Evolutionary conservation across 2,329 filamentous ascomycete genomes (phyloP), one percentile per base, ranked within the genome.

Genomic region (Pseudopyrenochaeta lycopersici): DNA sequence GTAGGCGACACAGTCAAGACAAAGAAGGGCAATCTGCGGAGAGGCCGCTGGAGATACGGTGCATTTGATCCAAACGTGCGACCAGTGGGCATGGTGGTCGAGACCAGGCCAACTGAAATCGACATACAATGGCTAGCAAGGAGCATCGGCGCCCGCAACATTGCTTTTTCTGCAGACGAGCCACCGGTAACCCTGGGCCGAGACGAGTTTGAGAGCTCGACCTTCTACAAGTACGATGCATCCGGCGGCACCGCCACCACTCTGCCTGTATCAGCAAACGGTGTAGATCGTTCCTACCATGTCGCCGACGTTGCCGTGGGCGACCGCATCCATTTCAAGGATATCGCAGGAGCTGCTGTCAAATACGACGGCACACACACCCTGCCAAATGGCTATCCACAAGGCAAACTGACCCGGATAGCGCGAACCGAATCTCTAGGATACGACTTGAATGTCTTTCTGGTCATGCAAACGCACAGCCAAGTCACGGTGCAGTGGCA

Each of bases 401-500:
- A 79, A 42, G 78, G 78, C 17, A 76, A 72, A 33, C 69, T 84
- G 36, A 71, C 73, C 12, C 74, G 75, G 17, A 77, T 85, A 23
- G 74, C 81, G 20, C 71, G 78, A 9, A 77, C 77, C 2, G 75
- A 81, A 18, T 81, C 79, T 7, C 73, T 82, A 35, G 84, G 84
- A 1, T 85, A 83, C 64, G 85, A 88, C 59, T 69, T 87, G 58
- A 87, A 88, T 54, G 78, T 85, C 2, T 85, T 82, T 59, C 77
- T 80, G 11, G 75, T 87, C 46, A 74, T 80, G 45, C 76, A 76
- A 29, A 82, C 80, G 10, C 75, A 74, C 17, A 83, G 83, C 2
- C 71, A 74, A n/a, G 80, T 81, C 11, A 80, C 75, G 1, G 81
- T 88, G 4, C 80, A 82, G 55, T 88, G 85, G 85, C 85, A 87